A percentile compares a stretch with the other conserved stretches of the same genome.
Conservation (phyloP, 768 basidiomycete genomes). For the Mycena kentingensis region DNA sequence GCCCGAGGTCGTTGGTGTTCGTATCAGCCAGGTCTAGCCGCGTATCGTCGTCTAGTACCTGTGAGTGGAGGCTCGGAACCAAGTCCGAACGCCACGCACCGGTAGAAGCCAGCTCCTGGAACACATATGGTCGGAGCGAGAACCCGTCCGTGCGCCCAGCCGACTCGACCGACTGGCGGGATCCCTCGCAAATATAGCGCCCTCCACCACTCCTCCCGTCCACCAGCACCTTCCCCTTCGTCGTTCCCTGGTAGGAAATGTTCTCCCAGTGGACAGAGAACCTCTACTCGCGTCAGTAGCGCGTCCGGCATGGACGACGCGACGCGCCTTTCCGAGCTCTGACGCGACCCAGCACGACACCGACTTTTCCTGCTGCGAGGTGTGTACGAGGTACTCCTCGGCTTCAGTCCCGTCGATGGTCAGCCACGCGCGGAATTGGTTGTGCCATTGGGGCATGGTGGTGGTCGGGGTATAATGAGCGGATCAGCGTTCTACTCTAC, state of each 20-base stretch:
- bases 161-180: conserved; percentile 5
- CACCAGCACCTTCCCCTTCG: background rate
- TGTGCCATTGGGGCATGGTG: conserved; percentile 5
- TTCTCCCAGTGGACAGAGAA: conserved; percentile 16
- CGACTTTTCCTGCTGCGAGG: background rate
- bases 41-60: background rate
- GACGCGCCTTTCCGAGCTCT: conserved; percentile 12
- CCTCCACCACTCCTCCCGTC: conserved; percentile 9
- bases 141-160: conserved; percentile 14
- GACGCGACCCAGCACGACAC: conserved; percentile 14
- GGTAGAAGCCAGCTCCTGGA: too few species aligned
- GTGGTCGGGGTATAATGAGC: background rate
- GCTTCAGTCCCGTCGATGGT: conserved; percentile 6
- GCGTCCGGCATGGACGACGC: background rate
- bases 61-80: conserved; percentile 15
- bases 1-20: background rate
- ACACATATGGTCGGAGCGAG: conserved; percentile 13
- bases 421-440: conserved; percentile 9
- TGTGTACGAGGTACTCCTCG: conserved; percentile 4
- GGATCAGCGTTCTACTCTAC: too few species aligned
- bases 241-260: background rate
- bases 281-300: too few species aligned
- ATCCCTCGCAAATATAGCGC: background rate
- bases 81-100: too few species aligned
- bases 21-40: background rate